A percentile compares a stretch with the other conserved stretches of the same genome.
phyloP scores from a whole-genome alignment of 202 grass and related monocot genomes.

The Brachypodium distachyon region DNA sequence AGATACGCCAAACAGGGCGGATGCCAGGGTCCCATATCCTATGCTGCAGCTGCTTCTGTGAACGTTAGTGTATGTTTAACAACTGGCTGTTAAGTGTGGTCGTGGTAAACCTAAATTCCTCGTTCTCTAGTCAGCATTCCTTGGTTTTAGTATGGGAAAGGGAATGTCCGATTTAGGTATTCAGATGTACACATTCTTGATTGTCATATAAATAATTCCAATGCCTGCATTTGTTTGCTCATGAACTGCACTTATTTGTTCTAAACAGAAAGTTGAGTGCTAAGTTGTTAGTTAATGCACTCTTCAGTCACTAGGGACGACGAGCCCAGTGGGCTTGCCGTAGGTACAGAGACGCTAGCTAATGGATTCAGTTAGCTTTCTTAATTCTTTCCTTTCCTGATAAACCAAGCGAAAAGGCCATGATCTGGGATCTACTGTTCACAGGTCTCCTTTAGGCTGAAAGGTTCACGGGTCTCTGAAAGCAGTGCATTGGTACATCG shows the following conservation, averaged over 20 bases:
- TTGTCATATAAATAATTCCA: constrained; percentile 24
- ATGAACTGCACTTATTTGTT: too few species aligned
- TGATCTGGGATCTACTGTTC: constrained; percentile 3
- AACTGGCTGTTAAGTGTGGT: constrained; percentile 4
- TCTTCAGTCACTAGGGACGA: background rate
- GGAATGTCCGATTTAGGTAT: constrained; percentile 20
- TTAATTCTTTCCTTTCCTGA: background rate
- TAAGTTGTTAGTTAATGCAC: background rate
- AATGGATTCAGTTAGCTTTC: background rate
- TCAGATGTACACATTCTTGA: constrained; percentile 19
- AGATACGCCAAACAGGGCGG: constrained; percentile 63
- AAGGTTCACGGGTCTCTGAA: background rate
- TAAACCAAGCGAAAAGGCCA: background rate
- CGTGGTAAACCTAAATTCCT: background rate
- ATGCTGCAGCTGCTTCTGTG: constrained; percentile 60
- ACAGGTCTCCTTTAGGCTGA: background rate
- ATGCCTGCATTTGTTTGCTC: constrained; percentile 1
- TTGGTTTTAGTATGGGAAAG: constrained; percentile 35
- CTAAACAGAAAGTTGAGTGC: too few species aligned
- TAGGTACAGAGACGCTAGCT: background rate
- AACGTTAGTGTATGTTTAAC: constrained; percentile 10
- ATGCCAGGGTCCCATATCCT: constrained; percentile 48
- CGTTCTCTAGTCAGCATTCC: constrained; percentile 19
- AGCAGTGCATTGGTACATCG: background rate
- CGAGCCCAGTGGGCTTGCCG: background rate